A percentile compares a stretch with the other conserved stretches of the same genome.
Conservation (phyloP, 2,329 filamentous ascomycete species). For the Arthroderma sp. region DNA sequence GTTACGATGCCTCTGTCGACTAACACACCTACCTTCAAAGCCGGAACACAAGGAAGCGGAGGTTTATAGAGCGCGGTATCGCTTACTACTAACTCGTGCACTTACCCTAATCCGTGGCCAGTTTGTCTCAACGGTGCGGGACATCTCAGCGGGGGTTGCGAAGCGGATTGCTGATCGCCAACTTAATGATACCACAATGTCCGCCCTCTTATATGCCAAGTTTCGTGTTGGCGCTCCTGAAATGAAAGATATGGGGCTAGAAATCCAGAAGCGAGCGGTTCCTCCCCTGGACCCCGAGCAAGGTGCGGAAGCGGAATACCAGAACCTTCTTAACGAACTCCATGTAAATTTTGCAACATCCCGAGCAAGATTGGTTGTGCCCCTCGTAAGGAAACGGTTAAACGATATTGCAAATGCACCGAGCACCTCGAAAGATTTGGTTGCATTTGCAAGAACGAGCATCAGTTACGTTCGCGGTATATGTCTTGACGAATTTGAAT, state of each 20-base stretch:
- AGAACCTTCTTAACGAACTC: constrained; percentile 53
- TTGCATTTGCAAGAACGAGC: constrained; percentile 51
- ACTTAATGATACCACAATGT: constrained; percentile 59
- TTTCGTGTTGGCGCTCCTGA: constrained; percentile 56
- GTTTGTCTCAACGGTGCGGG: constrained; percentile 51
- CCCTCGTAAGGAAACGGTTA: constrained; percentile 50
- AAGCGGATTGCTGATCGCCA: constrained; percentile 55
- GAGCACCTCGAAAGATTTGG: constrained; percentile 50
- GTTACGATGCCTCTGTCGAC: constrained; percentile 9
- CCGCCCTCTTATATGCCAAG: constrained; percentile 58
- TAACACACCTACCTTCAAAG: constrained; percentile 32
- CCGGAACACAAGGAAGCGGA: constrained; percentile 76
- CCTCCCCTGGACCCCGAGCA: constrained; percentile 47
- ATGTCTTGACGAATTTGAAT: constrained; percentile 54
- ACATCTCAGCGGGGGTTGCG: constrained; percentile 50
- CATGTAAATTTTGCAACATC: constrained; percentile 52
- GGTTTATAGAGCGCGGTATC: constrained; percentile 76
- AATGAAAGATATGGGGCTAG: constrained; percentile 52
- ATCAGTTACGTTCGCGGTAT: constrained; percentile 55
- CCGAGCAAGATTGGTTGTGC: constrained; percentile 47
- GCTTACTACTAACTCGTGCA: constrained; percentile 60
- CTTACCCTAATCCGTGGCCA: constrained; percentile 56
- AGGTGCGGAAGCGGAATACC: constrained; percentile 51
- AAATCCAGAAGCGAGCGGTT: constrained; percentile 55
- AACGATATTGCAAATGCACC: constrained; percentile 45